A percentile compares a stretch with the other conserved stretches of the same genome.
These are phyloP conservation scores for Podaxis pistillaris DNA, from an alignment of 768 basidiomycete genomes.

Conservation along the genomic window DNA sequence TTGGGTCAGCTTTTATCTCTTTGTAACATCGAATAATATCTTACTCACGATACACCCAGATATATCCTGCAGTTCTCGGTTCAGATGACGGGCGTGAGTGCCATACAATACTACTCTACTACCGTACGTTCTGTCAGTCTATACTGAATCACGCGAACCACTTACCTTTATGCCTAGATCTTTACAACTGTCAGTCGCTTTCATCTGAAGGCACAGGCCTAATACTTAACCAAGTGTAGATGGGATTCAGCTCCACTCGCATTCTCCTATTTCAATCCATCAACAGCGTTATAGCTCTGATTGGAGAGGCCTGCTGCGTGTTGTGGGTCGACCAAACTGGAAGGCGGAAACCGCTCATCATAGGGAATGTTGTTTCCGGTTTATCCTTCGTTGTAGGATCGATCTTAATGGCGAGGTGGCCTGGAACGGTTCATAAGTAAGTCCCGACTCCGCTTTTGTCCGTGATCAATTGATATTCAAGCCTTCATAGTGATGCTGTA, in stretches of 20 bases:
- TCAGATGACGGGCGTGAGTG: conserved; percentile 61
- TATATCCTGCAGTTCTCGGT: conserved; percentile 53
- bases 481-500: no score
- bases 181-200: conserved; percentile 30
- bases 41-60: conserved; percentile 19
- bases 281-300: conserved; percentile 52
- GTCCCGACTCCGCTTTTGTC: conserved; percentile 6
- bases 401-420: conserved; percentile 42
- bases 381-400: conserved; percentile 42
- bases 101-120: conserved; percentile 54
- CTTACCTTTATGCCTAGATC: conserved; percentile 23
- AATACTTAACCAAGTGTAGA: conserved; percentile 21
- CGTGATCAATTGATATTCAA: background rate
- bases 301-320: conserved; percentile 48
- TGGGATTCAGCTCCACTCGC: conserved; percentile 43
- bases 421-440: conserved; percentile 42
- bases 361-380: conserved; percentile 40
- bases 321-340: conserved; percentile 43
- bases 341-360: conserved; percentile 37
- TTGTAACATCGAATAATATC: conserved; percentile 11
- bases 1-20: conserved; percentile 30
- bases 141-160: background rate
- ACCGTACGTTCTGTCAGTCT: conserved; percentile 25
- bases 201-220: background rate
- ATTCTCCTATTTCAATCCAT: conserved; percentile 53